Conservation (phyloP, 768 basidiomycete genomes). For the Naematelia aurantialba region DNA sequence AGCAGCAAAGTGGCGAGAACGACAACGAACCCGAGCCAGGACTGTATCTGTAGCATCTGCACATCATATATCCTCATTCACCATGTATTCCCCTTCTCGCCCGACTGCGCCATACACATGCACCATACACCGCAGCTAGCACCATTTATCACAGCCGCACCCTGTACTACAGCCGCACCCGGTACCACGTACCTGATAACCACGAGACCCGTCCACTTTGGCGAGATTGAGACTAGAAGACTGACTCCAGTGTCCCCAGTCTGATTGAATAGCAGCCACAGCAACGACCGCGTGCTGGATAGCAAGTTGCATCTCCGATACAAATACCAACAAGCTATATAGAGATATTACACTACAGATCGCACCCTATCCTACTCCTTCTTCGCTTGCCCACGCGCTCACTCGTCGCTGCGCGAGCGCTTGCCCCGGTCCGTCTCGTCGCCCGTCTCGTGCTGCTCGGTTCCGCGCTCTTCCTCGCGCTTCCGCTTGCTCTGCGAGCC, state of each 20-base stretch:
- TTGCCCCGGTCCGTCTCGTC: not conserved
- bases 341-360: not conserved
- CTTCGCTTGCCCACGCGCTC: not conserved
- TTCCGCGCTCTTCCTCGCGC: conserved; percentile 28
- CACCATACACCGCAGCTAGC: not conserved
- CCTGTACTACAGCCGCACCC: too few relatives aligned
- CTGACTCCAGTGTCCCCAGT: too few relatives aligned
- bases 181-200: too few relatives aligned
- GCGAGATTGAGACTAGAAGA: too few relatives aligned
- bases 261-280: too few relatives aligned
- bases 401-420: not conserved
- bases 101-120: not conserved
- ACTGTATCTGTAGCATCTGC: not conserved
- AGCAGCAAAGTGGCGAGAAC: not conserved
- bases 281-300: not conserved
- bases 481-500: conserved; percentile 41
- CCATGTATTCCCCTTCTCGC: not conserved
- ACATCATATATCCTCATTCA: too few relatives aligned
- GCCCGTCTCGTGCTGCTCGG: not conserved
- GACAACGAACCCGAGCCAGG: not conserved
- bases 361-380: not conserved
- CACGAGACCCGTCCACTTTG: too few relatives aligned
- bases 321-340: not conserved
- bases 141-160: too few relatives aligned
- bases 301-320: not conserved